Evolutionary conservation across 2,329 filamentous ascomycete genomes (phyloP).

Genomic region (Fusarium oxysporum): DNA sequence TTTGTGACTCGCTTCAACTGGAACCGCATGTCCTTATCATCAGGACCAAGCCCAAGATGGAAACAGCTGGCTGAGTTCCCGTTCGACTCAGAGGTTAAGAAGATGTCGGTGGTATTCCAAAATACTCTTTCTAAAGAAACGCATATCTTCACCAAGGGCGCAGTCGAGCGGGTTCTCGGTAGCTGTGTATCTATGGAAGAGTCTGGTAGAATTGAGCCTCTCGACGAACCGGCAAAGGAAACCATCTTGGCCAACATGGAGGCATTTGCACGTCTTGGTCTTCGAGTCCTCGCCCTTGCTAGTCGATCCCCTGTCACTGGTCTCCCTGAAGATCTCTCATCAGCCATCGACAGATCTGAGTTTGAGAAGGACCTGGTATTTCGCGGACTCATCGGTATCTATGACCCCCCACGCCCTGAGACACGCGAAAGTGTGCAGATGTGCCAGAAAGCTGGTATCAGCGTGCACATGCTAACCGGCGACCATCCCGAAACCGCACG

Average conservation of each 20-base stretch:
- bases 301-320: conserved; percentile 3
- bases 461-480: conserved; percentile 74
- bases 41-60: conserved; percentile 63
- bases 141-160: conserved; percentile 71
- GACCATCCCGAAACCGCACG: conserved; percentile 71
- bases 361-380: conserved; percentile 69
- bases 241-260: conserved; percentile 74
- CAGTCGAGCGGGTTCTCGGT: conserved; percentile 73
- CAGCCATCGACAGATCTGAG: conserved; percentile 27
- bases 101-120: conserved; percentile 78
- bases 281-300: conserved; percentile 74
- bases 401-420: conserved; percentile 75
- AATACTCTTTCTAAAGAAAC: conserved; percentile 53
- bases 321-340: conserved; percentile 38
- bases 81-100: conserved; percentile 80
- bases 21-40: conserved; percentile 65
- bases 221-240: conserved; percentile 54
- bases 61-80: conserved; percentile 74
- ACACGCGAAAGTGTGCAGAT: conserved; percentile 64
- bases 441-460: conserved; percentile 69
- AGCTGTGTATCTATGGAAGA: conserved; percentile 64
- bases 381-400: conserved; percentile 73
- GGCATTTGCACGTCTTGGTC: conserved; percentile 69
- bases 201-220: conserved; percentile 51
- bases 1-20: conserved; percentile 76